phyloP scores from a whole-genome alignment of 1,284 basidiomycete genomes.

The Schizophyllum commune region DNA sequence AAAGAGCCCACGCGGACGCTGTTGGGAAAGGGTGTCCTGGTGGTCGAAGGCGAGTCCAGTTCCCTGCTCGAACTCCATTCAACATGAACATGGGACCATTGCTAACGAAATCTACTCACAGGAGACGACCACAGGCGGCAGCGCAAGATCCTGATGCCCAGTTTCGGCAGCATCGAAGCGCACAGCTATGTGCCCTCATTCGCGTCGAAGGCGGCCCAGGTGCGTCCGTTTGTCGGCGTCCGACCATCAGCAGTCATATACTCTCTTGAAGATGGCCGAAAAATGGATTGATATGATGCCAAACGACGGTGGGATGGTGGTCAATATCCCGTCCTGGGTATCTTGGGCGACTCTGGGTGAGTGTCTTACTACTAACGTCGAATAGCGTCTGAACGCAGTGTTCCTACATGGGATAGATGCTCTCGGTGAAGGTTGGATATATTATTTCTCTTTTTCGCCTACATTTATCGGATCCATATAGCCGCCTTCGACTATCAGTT shows the following conservation, averaged over 20 bases:
- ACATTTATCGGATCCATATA: constrained; percentile 12
- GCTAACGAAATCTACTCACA: constrained; percentile 21
- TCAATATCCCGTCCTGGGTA: constrained; percentile 36
- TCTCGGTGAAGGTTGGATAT: constrained; percentile 32
- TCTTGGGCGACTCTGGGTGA: constrained; percentile 27
- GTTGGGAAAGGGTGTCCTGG: constrained; percentile 9
- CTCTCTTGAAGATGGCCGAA: constrained; percentile 24
- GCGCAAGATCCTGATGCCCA: constrained; percentile 28
- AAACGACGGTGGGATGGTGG: constrained; percentile 25
- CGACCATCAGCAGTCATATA: constrained; percentile 3
- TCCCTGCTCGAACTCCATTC: not conserved
- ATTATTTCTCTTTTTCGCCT: not conserved
- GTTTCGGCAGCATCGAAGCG: constrained; percentile 26
- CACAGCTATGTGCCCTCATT: not conserved
- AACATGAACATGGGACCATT: constrained; percentile 4
- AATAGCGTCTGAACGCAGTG: too few relatives aligned
- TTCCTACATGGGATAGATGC: constrained; percentile 27
- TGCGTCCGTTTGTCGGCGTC: not conserved
- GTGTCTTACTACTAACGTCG: not conserved
- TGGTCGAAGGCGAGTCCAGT: constrained; percentile 9
- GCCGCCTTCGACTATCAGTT: constrained; percentile 46
- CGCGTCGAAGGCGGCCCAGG: constrained; percentile 3
- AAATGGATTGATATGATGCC: constrained; percentile 35
- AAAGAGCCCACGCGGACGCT: constrained; percentile 22
- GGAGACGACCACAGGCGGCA: constrained; percentile 28